These are phyloP conservation scores for Cryoendolithus antarcticus DNA, from an alignment of 2,329 filamentous ascomycete species.

Conservation along the genomic window DNA sequence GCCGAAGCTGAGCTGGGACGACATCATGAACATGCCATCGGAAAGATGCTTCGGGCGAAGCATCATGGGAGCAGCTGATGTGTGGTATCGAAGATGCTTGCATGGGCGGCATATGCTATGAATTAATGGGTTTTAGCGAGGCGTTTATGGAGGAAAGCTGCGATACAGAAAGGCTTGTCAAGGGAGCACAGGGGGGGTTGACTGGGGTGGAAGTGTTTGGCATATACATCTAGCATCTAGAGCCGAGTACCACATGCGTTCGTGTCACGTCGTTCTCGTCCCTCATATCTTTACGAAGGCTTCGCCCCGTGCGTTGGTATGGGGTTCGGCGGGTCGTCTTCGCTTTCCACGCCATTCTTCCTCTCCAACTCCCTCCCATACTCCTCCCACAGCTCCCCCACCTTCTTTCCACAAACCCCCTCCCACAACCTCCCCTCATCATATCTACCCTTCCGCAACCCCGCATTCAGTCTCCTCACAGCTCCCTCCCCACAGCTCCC, in stretches of 20 bases:
- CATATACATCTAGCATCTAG: too few species aligned
- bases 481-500: conserved; percentile 40
- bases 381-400: conserved; percentile 61
- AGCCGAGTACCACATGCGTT: too few species aligned
- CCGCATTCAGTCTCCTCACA: conserved; percentile 51
- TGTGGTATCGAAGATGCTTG: too few species aligned
- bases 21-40: conserved; percentile 2
- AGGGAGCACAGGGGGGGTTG: too few species aligned
- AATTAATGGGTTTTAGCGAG: too few species aligned
- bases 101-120: too few species aligned
- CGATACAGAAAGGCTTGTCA: too few species aligned
- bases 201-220: too few species aligned
- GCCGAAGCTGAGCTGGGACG: conserved; percentile 27
- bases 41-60: conserved; percentile 2
- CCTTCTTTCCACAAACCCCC: conserved; percentile 27
- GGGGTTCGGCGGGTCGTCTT: background rate
- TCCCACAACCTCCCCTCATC: conserved; percentile 35
- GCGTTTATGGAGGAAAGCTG: too few species aligned
- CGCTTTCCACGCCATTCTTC: background rate
- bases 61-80: conserved; percentile 1
- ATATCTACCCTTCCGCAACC: conserved; percentile 51
- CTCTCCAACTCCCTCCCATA: conserved; percentile 45
- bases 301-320: conserved; percentile 2
- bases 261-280: too few species aligned
- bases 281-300: too few species aligned